A percentile compares a stretch with the other conserved stretches of the same genome.
phyloP scores from a whole-genome alignment of 805 yeast genomes.

The Teunomyces aglyptinius region DNA sequence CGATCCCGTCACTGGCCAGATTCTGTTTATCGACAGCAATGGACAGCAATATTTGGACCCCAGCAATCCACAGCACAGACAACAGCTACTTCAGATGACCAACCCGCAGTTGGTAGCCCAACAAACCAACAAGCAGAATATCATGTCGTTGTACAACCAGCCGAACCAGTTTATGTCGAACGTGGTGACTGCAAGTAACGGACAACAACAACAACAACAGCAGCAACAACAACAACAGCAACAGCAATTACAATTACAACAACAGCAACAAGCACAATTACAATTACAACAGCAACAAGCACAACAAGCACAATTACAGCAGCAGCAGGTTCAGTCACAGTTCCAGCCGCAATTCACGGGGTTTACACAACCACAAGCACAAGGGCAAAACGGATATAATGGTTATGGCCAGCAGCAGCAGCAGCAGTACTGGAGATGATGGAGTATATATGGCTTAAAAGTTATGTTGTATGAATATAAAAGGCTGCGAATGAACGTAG shows the following conservation, averaged over 20 bases:
- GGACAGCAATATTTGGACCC: constrained; percentile 63
- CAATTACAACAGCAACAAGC: constrained; percentile 6
- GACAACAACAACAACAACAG: constrained; percentile 9
- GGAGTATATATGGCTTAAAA: background rate
- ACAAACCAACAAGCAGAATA: constrained; percentile 36
- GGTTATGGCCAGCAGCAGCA: constrained; percentile 10
- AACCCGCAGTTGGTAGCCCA: constrained; percentile 23
- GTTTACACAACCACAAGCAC: constrained; percentile 10
- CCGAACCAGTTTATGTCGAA: constrained; percentile 28
- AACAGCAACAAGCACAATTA: constrained; percentile 5
- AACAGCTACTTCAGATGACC: constrained; percentile 27
- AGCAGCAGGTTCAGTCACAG: constrained; percentile 11
- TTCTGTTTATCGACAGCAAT: constrained; percentile 63
- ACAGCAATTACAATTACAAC: constrained; percentile 7
- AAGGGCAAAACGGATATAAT: constrained; percentile 7
- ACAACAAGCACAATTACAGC: constrained; percentile 9
- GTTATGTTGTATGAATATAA: background rate
- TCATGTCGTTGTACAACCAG: constrained; percentile 43
- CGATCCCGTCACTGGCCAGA: constrained; percentile 68
- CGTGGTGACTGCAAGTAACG: constrained; percentile 21
- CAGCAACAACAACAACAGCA: constrained; percentile 9
- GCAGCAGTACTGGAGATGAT: constrained; percentile 10
- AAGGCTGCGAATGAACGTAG: constrained; percentile 4
- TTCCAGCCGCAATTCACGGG: constrained; percentile 15
- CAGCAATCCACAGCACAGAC: constrained; percentile 43